These are phyloP conservation scores for Pseudogymnoascus sp. DNA, from an alignment of 2,329 filamentous ascomycete species.

Conservation along the genomic window DNA sequence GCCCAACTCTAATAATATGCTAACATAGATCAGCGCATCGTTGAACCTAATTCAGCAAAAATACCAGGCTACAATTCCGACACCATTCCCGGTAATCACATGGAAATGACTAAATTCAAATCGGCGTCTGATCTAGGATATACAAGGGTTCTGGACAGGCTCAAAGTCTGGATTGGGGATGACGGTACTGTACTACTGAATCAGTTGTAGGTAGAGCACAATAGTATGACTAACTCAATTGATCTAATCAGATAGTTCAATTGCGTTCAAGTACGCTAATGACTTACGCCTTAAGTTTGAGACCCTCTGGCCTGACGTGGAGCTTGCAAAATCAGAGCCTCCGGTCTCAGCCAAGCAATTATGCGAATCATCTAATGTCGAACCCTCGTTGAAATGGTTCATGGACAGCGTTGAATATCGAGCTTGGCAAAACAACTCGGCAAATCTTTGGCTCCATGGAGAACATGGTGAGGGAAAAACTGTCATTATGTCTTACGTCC, in stretches of 20 bases:
- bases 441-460: not conserved
- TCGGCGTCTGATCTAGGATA: slow-evolving; percentile 13
- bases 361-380: not conserved
- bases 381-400: not conserved
- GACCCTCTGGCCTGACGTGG: not conserved
- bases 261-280: not conserved
- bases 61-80: slow-evolving; percentile 25
- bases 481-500: not conserved
- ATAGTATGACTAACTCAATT: not conserved
- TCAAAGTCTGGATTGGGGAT: slow-evolving; percentile 1
- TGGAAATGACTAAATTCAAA: slow-evolving; percentile 32
- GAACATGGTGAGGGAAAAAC: not conserved
- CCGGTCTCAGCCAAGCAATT: not conserved
- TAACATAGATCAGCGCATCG: slow-evolving; percentile 15
- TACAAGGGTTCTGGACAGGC: slow-evolving; percentile 1
- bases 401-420: not conserved
- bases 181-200: not conserved
- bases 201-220: not conserved
- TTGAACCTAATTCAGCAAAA: slow-evolving; percentile 28
- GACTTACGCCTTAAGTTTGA: not conserved
- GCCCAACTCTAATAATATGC: not conserved
- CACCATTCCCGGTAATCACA: slow-evolving; percentile 29
- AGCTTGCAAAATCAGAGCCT: not conserved
- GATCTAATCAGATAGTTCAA: not conserved
- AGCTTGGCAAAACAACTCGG: not conserved